These are phyloP conservation scores for Saccharomycopsis sp. DNA, from an alignment of 805 yeast genomes.

Conservation along the genomic window DNA sequence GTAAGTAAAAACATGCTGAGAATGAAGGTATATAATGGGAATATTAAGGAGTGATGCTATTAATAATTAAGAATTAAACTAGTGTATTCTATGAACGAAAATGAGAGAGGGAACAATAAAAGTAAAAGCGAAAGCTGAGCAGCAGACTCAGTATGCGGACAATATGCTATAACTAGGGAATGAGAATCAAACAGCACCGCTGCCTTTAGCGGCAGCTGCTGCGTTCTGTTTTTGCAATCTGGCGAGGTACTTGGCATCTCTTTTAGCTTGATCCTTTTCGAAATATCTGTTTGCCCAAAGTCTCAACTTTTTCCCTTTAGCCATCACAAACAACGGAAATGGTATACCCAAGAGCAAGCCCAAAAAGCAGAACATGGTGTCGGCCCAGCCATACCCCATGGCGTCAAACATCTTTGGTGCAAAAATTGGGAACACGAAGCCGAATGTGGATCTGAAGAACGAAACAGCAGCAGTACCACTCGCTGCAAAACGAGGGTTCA, in stretches of 20 bases:
- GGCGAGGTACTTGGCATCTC: conserved; percentile 32
- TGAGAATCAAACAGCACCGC: too few species aligned
- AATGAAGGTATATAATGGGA: too few species aligned
- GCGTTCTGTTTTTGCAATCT: not conserved
- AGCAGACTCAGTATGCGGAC: too few species aligned
- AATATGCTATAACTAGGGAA: too few species aligned
- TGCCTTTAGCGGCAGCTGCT: not conserved
- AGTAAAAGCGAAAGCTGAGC: too few species aligned
- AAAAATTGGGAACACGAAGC: conserved; percentile 63
- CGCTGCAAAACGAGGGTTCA: conserved; percentile 63
- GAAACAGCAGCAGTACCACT: conserved; percentile 63
- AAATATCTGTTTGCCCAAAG: conserved; percentile 49
- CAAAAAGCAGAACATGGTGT: conserved; percentile 52
- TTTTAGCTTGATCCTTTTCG: conserved; percentile 39
- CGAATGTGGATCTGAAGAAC: conserved; percentile 57
- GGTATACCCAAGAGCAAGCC: conserved; percentile 59
- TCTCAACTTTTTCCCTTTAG: conserved; percentile 51
- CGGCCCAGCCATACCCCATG: conserved; percentile 67
- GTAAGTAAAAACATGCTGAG: too few species aligned
- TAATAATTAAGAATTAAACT: too few species aligned
- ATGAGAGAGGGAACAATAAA: not conserved
- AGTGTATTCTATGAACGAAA: too few species aligned
- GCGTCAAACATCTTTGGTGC: conserved; percentile 49
- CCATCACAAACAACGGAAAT: conserved; percentile 51
- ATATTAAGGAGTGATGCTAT: too few species aligned